Base-by-base conservation (phyloP, 2,329 filamentous ascomycete genomes). In the Helotiales sp. region DNA sequence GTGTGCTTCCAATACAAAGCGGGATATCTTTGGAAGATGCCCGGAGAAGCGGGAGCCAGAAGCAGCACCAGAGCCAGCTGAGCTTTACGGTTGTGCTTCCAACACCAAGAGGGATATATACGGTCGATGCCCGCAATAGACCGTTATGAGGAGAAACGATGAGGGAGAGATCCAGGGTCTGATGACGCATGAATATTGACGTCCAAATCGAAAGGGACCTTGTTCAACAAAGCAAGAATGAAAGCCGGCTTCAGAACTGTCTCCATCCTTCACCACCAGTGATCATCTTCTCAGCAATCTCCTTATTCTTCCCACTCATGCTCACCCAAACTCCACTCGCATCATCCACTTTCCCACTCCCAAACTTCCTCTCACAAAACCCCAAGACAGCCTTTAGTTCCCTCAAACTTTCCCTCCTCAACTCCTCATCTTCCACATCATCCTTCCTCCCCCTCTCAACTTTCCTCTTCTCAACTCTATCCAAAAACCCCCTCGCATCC, bases 331-430 rank as follows among this genome's bases (percentile, higher is more conserved):
- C 44, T 19, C 36, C 44, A 29, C 61, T 77, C 46, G 78, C 79
- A 73, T 82, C 79, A 30, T 64, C 59, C 65, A 73, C 70, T 63
- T 63, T 69, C 3, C 62, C 69, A 15, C 69, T 72, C 19, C 79
- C 78, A 70, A 80, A 81, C 58, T 75, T 78, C 24, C 65, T 47
- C 57, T 67, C 68, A 67, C 77, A 81, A 68, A 74, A 80, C 30
- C 73, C 69, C 34, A 79, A 55, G 30, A 80, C 66, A 7, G 60
- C 66, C 36, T 71, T 68, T 27, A 81, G 66, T 66, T 81, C 79
- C 19, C 66, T 65, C 31, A 61, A 58, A 64, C 72, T 74, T 52
- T 70, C 66, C 54, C 60, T 58, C 53, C 74, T 72, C 34, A 65
- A 55, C 25, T 59, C 51, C 27, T 60, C 33, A 13, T 54, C 30